phyloP scores from a whole-genome alignment of 768 basidiomycete species.

The Boletus rex-veris region DNA sequence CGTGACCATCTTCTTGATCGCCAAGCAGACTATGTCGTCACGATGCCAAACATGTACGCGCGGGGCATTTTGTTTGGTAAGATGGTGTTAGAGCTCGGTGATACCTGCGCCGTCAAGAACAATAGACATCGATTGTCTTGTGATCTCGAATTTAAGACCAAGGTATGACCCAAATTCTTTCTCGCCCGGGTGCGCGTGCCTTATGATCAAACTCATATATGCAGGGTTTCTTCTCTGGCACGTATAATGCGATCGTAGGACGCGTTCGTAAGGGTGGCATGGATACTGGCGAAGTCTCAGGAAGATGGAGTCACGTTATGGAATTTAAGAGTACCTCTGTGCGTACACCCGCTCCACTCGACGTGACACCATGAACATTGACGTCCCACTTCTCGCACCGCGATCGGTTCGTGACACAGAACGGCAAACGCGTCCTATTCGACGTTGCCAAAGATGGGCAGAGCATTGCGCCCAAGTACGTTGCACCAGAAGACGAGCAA shows the following conservation, averaged over 20 bases:
- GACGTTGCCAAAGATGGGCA: slow-evolving; percentile 76
- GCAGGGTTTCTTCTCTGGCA: slow-evolving; percentile 97
- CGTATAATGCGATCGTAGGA: slow-evolving; percentile 88
- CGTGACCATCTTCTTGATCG: slow-evolving; percentile 3
- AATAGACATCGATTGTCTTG: slow-evolving; percentile 68
- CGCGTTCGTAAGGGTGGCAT: slow-evolving; percentile 60
- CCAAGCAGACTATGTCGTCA: slow-evolving; percentile 70
- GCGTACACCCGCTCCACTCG: slow-evolving; percentile 10
- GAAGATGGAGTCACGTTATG: slow-evolving; percentile 90
- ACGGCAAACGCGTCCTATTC: slow-evolving; percentile 71
- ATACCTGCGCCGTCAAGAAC: slow-evolving; percentile 81
- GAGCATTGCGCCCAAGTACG: slow-evolving; percentile 74
- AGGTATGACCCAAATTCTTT: slow-evolving; percentile 45
- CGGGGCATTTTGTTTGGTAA: slow-evolving; percentile 84
- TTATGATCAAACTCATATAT: neutral
- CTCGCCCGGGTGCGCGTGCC: neutral
- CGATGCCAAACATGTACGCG: slow-evolving; percentile 99
- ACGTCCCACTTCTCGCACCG: neutral
- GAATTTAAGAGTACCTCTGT: slow-evolving; percentile 76
- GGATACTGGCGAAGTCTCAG: slow-evolving; percentile 82
- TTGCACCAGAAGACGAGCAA: slow-evolving; percentile 83
- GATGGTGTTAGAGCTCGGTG: slow-evolving; percentile 96
- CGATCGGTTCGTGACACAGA: slow-evolving; percentile 34
- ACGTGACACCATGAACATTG: neutral
- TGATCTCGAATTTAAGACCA: slow-evolving; percentile 97